Base-by-base conservation (phyloP, 306 rosid species). In the Luffa acutangula region DNA sequence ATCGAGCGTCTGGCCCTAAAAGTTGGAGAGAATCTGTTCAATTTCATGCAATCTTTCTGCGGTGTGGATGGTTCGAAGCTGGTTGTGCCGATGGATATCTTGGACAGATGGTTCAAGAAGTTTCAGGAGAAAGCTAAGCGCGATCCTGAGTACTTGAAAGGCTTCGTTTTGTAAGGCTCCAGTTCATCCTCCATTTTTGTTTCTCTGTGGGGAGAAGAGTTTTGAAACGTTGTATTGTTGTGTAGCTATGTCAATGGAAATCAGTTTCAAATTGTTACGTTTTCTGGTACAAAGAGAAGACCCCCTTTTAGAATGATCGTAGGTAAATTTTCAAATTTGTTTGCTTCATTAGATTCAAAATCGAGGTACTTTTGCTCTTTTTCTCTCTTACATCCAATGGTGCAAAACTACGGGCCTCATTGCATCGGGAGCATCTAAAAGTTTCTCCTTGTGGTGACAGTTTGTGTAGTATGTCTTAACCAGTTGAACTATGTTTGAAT, bases 41-140 rank as follows among this genome's bases (percentile, higher is more conserved):
- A 95, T 52, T 95, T 90, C 79, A 91, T 95, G 99, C 97, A 95
- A 78, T 91, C 97, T 2, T 95, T 95, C 42, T 95, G 97, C 39
- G 97, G 97, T 1, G 91, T 93, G 0, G 99, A 91, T 78, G 99
- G 97, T 43, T 84, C 88, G 14, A 95, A 83, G 80, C 86, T 95
- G 89, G 80, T 95, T 64, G 99, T 93, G 58, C 99, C 99, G 0
- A 95, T 91, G 96, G 97, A 93, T 79, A 95, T 93, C 2, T 86
- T 93, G 93, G 96, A 95, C 5, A 86, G 93, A 33, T 95, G 99
- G 99, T 95, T 92, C 89, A 75, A 75, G 33, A 75, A 75, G 63
- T 75, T 75, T 52, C 78, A 75, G 78, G 78, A 75, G 78, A 75
- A 75, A 75, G 63, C 78, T 9, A 75, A 52, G 18, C 78, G 78